These are phyloP conservation scores for Trypanosoma platydactyli DNA, from an alignment of 208 protist genomes.

Conservation along the genomic window DNA sequence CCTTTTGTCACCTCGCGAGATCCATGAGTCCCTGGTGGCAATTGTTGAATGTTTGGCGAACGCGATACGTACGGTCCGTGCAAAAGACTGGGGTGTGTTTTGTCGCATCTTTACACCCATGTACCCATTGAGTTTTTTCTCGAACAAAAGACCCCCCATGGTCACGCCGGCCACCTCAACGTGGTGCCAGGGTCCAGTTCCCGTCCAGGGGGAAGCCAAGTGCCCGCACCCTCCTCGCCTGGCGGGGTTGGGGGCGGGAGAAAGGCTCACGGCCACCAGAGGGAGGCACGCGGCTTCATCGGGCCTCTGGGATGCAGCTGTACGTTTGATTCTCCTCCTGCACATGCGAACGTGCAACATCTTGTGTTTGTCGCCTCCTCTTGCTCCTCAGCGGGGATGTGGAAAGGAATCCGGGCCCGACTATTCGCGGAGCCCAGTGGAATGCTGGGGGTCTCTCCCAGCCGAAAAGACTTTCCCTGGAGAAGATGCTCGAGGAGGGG, in stretches of 20 bases:
- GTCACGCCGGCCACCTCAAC: conserved; percentile 15
- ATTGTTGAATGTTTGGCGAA: too few species aligned
- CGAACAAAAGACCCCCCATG: too few species aligned
- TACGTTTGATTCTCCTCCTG: conserved; percentile 3
- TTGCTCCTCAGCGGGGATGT: conserved; percentile 8
- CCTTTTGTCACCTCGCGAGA: too few species aligned
- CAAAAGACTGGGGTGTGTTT: too few species aligned
- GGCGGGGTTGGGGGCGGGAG: background rate
- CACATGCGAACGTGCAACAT: conserved; percentile 15
- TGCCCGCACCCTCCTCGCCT: conserved; percentile 10
- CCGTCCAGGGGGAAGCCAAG: conserved; percentile 21
- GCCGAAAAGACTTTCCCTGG: conserved; percentile 8
- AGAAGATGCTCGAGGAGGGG: conserved; percentile 4
- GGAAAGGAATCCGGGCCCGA: conserved; percentile 1
- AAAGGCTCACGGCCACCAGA: conserved; percentile 20
- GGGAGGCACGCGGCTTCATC: conserved; percentile 11
- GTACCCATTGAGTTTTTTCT: too few species aligned
- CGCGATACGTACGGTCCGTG: too few species aligned
- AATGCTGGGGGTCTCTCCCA: conserved; percentile 11
- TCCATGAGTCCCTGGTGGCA: too few species aligned
- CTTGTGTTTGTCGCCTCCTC: background rate
- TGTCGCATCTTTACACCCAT: too few species aligned
- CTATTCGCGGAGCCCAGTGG: conserved; percentile 17
- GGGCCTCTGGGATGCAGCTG: conserved; percentile 16
- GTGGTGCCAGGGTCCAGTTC: conserved; percentile 15